Evolutionary conservation across 2,329 filamentous ascomycete genomes (phyloP), one percentile per base, ranked within the genome.

Genomic region (Stylonectria norvegica): DNA sequence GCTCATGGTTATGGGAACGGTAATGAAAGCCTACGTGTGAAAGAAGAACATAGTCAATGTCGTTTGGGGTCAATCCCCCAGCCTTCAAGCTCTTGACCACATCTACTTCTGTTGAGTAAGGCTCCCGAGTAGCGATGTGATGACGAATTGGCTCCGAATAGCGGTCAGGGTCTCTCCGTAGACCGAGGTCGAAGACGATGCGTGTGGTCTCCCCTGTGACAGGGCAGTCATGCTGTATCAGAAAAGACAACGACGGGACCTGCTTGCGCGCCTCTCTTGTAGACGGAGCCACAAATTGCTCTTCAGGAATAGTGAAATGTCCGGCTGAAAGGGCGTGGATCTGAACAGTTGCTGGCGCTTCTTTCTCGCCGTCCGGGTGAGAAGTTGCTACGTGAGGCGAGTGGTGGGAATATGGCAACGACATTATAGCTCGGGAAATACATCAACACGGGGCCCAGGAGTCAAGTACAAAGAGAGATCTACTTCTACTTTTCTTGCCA

Each of bases 161-260:
- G 19, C 36, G 25, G 5, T 43, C 23, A 2, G 39, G 27, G 4
- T 34, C 30, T 5, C 32, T 31, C 10, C 43, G 40, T 8, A 45
- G 38, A 7, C 43, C 43, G 9, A 43, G 40, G 17, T 47, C 44
- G 12, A 47, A 47, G 4, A 47, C 23, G 7, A 44, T 22, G 2
- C 44, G 17, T 3, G 40, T 44, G 10, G 12, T 14, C 16, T 38
- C 28, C 5, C 37, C 20, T 2, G 31, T 31, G 4, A 34, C 5
- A 4, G 5, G 11, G 8, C 31, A 10, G 7, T 8, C 16, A 20
- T 47, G 44, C n/a, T 43, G 40, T 12, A 47, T 41, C 14, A 47
- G 19, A 16, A 47, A 47, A 1, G 36, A 47, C 10, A 47, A 18
- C 2, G 44, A 47, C 2, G 44, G 44, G 5, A 47, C 44, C 4